Percentiles rank a stretch among this genome's conserved stretches.
These are phyloP conservation scores for Leonotis leonurus DNA, from an alignment of 257 asterid species.

Conservation along the genomic window DNA sequence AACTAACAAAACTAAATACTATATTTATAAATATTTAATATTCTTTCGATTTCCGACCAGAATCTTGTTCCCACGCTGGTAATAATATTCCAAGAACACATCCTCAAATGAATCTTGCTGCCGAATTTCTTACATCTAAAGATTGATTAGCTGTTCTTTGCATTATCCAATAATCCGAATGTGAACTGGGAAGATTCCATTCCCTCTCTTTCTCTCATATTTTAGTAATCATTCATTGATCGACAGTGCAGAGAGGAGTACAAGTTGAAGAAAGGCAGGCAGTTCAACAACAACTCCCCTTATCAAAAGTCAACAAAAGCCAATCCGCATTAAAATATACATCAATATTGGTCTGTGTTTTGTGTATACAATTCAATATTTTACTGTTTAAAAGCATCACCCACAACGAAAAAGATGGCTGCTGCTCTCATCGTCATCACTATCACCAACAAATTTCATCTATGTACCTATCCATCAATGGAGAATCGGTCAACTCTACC, in stretches of 20 bases:
- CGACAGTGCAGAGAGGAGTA: not conserved
- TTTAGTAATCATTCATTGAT: not conserved
- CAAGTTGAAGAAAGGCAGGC: conserved; percentile 8
- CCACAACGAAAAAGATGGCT: conserved; percentile 30
- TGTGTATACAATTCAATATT: conserved; percentile 26
- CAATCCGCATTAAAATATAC: conserved; percentile 18
- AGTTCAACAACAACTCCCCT: conserved; percentile 26
- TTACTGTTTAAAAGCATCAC: conserved; percentile 18
- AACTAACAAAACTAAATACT: too few species aligned
- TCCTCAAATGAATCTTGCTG: not conserved
- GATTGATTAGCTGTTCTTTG: not conserved
- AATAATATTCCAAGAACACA: not conserved
- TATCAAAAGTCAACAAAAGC: conserved; percentile 27
- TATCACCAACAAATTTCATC: conserved; percentile 22
- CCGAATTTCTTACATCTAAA: not conserved
- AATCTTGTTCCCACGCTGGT: not conserved
- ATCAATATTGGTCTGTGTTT: conserved; percentile 10
- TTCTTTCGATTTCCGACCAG: too few species aligned
- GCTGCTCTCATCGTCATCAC: conserved; percentile 33
- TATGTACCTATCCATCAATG: conserved; percentile 21
- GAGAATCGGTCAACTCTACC: conserved; percentile 37
- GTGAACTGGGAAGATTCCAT: conserved; percentile 27
- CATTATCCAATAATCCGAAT: not conserved
- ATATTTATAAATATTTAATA: too few species aligned
- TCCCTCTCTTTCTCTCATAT: not conserved